Conservation (phyloP, 345 rosid species). For the Ailanthus altissimus region DNA sequence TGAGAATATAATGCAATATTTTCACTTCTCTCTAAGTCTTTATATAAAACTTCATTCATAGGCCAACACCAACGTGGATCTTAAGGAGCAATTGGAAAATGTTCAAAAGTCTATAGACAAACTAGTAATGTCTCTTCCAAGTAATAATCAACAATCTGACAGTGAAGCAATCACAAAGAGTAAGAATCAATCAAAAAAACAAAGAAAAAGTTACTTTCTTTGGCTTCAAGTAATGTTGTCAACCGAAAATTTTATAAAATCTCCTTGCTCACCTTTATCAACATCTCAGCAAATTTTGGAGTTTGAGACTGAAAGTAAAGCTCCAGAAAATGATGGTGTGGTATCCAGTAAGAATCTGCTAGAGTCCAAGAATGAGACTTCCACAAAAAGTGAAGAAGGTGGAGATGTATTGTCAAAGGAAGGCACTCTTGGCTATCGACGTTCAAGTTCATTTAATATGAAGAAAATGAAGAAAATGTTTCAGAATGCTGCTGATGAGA, state of each 20-base stretch:
- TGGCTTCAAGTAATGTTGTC: slow-evolving; percentile 69
- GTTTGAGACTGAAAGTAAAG: slow-evolving; percentile 72
- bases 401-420: slow-evolving; percentile 85
- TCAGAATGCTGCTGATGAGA: slow-evolving; percentile 99
- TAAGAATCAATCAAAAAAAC: slow-evolving; percentile 73
- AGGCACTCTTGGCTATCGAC: slow-evolving; percentile 67
- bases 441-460: slow-evolving; percentile 93
- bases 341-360: slow-evolving; percentile 39
- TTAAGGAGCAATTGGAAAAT: slow-evolving; percentile 92
- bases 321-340: slow-evolving; percentile 61
- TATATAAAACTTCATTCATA: slow-evolving; percentile 97
- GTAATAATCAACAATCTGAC: slow-evolving; percentile 41
- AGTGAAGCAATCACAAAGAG: slow-evolving; percentile 57
- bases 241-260: slow-evolving; percentile 73
- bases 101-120: slow-evolving; percentile 98
- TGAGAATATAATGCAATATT: too few relatives aligned
- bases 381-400: slow-evolving; percentile 74
- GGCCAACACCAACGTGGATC: slow-evolving; percentile 87
- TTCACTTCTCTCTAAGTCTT: too few relatives aligned
- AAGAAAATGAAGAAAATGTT: slow-evolving; percentile 99
- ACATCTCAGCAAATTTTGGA: slow-evolving; percentile 75
- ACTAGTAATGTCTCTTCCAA: slow-evolving; percentile 93
- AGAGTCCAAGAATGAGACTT: slow-evolving; percentile 68
- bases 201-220: slow-evolving; percentile 81
- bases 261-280: slow-evolving; percentile 93